Evolutionary conservation across 1,284 basidiomycete species (phyloP).

Genomic region (Athelia sp.): DNA sequence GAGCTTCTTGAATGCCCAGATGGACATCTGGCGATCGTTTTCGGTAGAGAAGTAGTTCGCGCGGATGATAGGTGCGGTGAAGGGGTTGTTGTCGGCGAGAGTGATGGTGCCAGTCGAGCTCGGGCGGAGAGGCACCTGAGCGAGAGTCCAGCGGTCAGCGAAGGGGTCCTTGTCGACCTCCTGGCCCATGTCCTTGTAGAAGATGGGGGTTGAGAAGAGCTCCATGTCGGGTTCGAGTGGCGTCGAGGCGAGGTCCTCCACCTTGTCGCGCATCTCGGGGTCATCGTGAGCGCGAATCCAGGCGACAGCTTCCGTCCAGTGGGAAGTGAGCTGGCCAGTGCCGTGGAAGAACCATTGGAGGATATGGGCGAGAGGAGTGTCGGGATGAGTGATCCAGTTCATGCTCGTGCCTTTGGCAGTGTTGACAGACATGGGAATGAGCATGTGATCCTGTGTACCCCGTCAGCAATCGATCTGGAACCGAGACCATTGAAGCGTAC

Average conservation of each 20-base stretch:
- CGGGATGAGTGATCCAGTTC: constrained; percentile 25
- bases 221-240: neutral
- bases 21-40: constrained; percentile 10
- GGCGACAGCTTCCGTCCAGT: constrained; percentile 19
- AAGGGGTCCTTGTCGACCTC: constrained; percentile 20
- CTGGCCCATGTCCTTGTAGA: neutral
- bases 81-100: constrained; percentile 26
- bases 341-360: constrained; percentile 26
- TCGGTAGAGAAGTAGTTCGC: constrained; percentile 24
- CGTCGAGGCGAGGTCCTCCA: neutral
- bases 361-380: constrained; percentile 19
- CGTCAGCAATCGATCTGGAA: neutral
- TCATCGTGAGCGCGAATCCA: constrained; percentile 12
- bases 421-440: constrained; percentile 21
- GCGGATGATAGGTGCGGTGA: constrained; percentile 35
- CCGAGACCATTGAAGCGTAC: constrained; percentile 10
- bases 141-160: neutral
- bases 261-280: neutral
- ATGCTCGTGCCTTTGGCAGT: constrained; percentile 23
- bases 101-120: constrained; percentile 28
- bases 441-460: constrained; percentile 20
- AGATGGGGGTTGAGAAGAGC: neutral
- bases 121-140: constrained; percentile 19
- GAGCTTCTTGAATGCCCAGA: constrained; percentile 1
- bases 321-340: constrained; percentile 24